These are phyloP conservation scores for Kwoniella dendrophila DNA, from an alignment of 768 basidiomycete species.

Conservation along the genomic window DNA sequence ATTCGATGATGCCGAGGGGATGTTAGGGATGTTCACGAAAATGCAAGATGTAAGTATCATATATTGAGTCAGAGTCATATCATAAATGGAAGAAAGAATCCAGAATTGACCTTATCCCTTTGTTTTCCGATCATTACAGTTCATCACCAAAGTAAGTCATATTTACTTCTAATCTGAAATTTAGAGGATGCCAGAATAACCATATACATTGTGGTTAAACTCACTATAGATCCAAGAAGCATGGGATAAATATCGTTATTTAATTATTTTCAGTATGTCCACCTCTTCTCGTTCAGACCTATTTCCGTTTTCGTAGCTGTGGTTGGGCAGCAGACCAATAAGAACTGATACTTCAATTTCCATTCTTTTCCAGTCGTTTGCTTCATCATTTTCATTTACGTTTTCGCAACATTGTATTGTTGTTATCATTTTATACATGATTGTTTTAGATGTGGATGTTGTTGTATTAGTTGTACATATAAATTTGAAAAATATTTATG, in stretches of 20 bases:
- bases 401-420: slow-evolving; percentile 17
- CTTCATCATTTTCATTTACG: slow-evolving; percentile 25
- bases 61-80: background rate
- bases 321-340: too few relatives aligned
- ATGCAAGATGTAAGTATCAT: slow-evolving; percentile 17
- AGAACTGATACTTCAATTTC: background rate
- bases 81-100: background rate
- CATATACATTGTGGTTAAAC: too few relatives aligned
- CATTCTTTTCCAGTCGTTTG: slow-evolving; percentile 12
- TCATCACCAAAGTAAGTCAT: slow-evolving; percentile 17
- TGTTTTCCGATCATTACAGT: background rate
- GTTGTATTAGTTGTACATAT: slow-evolving; percentile 14
- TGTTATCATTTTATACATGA: slow-evolving; percentile 23
- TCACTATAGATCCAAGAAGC: slow-evolving; percentile 13
- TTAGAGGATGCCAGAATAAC: too few relatives aligned
- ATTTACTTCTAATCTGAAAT: background rate
- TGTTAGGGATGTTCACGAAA: slow-evolving; percentile 14
- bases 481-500: slow-evolving; percentile 13
- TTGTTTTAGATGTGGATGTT: slow-evolving; percentile 16
- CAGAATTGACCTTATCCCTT: too few relatives aligned
- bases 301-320: too few relatives aligned
- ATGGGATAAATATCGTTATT: slow-evolving; percentile 17
- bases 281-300: too few relatives aligned
- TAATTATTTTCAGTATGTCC: slow-evolving; percentile 25
- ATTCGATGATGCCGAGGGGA: slow-evolving; percentile 13